Conservation (phyloP, 2,329 filamentous ascomycete species). For the Tolypocladium ophioglossoides region DNA sequence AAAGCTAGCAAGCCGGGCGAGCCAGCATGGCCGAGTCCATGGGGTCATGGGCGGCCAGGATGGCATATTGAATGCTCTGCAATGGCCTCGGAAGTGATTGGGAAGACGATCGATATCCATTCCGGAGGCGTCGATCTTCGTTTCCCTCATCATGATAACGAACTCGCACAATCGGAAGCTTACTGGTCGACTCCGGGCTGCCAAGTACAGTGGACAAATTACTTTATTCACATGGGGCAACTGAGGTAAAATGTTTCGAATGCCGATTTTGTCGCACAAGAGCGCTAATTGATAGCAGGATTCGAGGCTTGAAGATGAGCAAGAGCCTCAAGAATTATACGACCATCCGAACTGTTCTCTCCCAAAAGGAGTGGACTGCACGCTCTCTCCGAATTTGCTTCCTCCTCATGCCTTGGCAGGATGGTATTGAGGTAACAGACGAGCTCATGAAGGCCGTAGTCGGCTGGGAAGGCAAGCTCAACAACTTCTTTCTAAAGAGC, state of each 20-base stretch:
- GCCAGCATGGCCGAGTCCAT: slow-evolving; percentile 78
- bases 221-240: slow-evolving; percentile 94
- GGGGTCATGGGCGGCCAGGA: slow-evolving; percentile 79
- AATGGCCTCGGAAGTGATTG: slow-evolving; percentile 86
- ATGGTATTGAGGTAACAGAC: slow-evolving; percentile 56
- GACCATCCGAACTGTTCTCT: slow-evolving; percentile 76
- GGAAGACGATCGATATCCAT: slow-evolving; percentile 80
- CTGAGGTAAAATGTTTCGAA: slow-evolving; percentile 23
- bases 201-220: slow-evolving; percentile 77
- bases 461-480: slow-evolving; percentile 56
- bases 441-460: slow-evolving; percentile 37
- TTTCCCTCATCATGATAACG: slow-evolving; percentile 90
- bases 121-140: slow-evolving; percentile 85
- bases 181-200: slow-evolving; percentile 51
- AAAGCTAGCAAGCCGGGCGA: slow-evolving; percentile 87
- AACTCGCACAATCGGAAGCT: slow-evolving; percentile 79
- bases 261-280: no score
- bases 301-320: slow-evolving; percentile 66
- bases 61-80: slow-evolving; percentile 98
- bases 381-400: slow-evolving; percentile 64
- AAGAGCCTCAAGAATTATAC: slow-evolving; percentile 95
- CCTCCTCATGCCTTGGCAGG: slow-evolving; percentile 78
- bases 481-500: slow-evolving; percentile 30
- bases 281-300: slow-evolving; percentile 51
- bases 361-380: slow-evolving; percentile 41